Evolutionary conservation across 441 rosid species (phyloP).

Genomic region (Kokia cookei): DNA sequence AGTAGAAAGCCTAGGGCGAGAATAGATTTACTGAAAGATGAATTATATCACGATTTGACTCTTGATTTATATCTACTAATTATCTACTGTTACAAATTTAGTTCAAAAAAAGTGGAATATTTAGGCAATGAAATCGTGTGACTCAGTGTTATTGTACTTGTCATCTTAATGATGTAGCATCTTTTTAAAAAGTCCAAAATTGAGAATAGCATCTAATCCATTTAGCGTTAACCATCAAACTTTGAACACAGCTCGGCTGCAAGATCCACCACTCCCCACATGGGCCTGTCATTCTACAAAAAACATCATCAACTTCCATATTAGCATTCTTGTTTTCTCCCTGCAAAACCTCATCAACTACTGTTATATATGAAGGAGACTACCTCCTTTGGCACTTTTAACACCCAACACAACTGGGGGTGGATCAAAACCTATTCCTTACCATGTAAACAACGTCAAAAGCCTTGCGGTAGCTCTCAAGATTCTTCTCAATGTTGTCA

Average conservation of each 20-base stretch:
- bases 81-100: no score
- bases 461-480: constrained; percentile 53
- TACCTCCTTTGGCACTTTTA: background rate
- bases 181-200: no score
- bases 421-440: constrained; percentile 17
- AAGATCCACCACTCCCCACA: constrained; percentile 66
- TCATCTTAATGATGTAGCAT: no score
- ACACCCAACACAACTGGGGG: background rate
- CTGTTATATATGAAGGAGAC: background rate
- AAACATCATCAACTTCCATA: background rate
- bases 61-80: no score
- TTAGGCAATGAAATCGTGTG: no score
- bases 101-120: no score
- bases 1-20: no score
- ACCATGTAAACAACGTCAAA: constrained; percentile 76
- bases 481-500: constrained; percentile 53
- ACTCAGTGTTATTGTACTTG: no score
- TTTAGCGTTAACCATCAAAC: background rate
- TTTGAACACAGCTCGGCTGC: constrained; percentile 46
- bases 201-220: no score
- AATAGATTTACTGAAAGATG: no score
- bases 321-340: background rate
- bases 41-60: no score
- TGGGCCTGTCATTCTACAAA: constrained; percentile 67
- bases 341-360: background rate